Base-by-base conservation (phyloP, 2,329 filamentous ascomycete genomes). In the Ilyonectria robusta region DNA sequence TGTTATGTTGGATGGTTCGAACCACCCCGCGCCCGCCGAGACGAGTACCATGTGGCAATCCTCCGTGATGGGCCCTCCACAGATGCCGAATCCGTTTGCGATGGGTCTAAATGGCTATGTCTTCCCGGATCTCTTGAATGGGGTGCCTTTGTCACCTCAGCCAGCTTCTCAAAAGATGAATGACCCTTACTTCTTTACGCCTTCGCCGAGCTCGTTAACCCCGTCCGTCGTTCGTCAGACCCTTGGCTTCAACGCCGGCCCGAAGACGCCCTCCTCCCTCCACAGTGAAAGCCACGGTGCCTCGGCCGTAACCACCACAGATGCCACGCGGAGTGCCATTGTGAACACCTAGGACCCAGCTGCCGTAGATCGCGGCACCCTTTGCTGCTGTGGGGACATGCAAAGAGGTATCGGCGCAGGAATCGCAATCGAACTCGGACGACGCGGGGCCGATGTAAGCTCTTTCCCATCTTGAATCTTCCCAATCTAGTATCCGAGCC, bases 1-100 rank as follows among this genome's bases (percentile, higher is more conserved):
- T 78, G 90, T 94, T 66, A 94, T 97, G 91, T 86, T 96, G 65
- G 94, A 98, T 80, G 94, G 93, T 66, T 89, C 89, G 40, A 92
- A 91, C 79, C 90, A 91, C 71, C 85, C 87, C 82, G 86, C 63
- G 84, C 82, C 86, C 63, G 84, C 82, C 67, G 83, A 81, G 59
- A 84, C 86, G 56, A 84, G 85, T 72, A 87, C 88, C 56, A 89
- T 93, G 83, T 94, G 92, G 91, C 89, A 92, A 75, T 86, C 88
- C 57, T 86, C 89, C 42, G 84, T 94, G 75, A 91, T 93, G 81
- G 87, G 88, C 23, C 92, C 93, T 70, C 88, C 90, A 33, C 86
- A 91, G 75, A 4, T 23, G 23, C 2, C 23, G 2, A 23, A 23
- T 75, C 89, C 91, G 5, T 95, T 94, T 78, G 87, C 91, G 62